Evolutionary conservation across 371 early-diverging fungal genomes (phyloP), one percentile per base, ranked within the genome.

Genomic region (Rhizopus arrhizus): DNA sequence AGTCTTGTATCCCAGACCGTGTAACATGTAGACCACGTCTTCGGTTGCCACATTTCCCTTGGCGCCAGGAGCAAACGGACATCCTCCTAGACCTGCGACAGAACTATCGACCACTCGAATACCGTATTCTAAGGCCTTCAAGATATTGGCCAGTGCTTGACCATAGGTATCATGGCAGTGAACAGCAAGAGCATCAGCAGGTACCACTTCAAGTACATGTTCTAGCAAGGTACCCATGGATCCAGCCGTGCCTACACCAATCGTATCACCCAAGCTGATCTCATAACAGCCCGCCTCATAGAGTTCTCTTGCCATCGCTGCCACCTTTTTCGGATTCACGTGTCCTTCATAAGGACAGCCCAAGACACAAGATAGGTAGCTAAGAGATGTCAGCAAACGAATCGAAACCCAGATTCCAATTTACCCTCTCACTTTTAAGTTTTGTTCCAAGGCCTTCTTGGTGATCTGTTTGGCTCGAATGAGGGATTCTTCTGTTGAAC

Each of bases 141-240:
- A 76, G 54, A 97, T 96, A 64, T 98, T 98, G 40, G 93, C 97
- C 43, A 98, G 75, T 0, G 97, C 98, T 72, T 95, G 96, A 7
- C 98, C 98, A 73, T 96, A 98, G 9, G 98, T 98, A 73, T 98
- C 97, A 63, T 98, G 98, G 66, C 94, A 96, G 64, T 98, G 98
- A 7, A 95, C 92, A 9, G 96, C 97, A 38, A 97, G 72, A 28
- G 86, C 82, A 33, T 90, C 82, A 0, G 86, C 69, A 4, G 96
- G 93, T 0, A 97, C 87, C 2, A 78, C 83, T 57, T 83, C 74
- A 4, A 85, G 67, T 2, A 96, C 94, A 3, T 78, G 84, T 22
- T 90, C 82, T 42, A 98, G 66, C 84, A 96, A 77, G 2, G 68
- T 80, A 4, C 62, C 74, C 81, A 94, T 89, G 13, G 86, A 88